Evolutionary conservation across 345 rosid genomes (phyloP), one percentile per base, ranked within the genome.

Genomic region (Eucalyptus lansdowneana): DNA sequence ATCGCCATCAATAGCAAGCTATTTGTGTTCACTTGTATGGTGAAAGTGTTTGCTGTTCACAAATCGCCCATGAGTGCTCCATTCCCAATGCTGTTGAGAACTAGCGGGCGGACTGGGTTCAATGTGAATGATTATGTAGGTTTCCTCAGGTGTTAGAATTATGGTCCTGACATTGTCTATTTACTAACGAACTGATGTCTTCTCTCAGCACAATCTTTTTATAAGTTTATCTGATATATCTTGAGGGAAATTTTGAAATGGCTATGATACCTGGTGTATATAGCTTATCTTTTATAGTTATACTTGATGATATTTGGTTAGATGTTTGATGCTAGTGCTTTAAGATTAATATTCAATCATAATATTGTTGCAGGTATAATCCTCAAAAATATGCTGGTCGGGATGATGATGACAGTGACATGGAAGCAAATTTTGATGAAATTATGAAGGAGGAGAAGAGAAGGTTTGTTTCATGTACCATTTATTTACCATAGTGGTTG

Each of bases 381-480:
- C 91, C 92, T 12, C 45, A 90, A 12, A 92, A 91, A 87, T 93
- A n/a, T 90, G 91, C 93, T 21, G 87, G 53, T 24, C 89, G 60
- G 60, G 93, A 91, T 86, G 95, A 93, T 31, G 96, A 95, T 88
- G 95, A 92, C 87, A 89, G 94, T 87, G 93, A 95, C 93, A 98
- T 97, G 99, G 99, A 97, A 92, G 98, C 98, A 51, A 93, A 93
- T 88, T 98, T 91, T 65, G 99, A 95, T 1, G 99, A 98, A 87
- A 96, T 97, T 58, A 86, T 91, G 95, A 87, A 40, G 90, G 99
- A 98, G 90, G 99, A 98, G 91, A 92, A 81, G 88, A 80, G 94
- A 90, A 98, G 99, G 99, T 98, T 89, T 60, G 96, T 89, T 5
- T 76, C 83, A 34, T 34, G 15, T 37, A 76, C 83, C 47, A 21